Evolutionary conservation across 768 basidiomycete genomes (phyloP).

Genomic region (Pseudohyphozyma bogoriensis): DNA sequence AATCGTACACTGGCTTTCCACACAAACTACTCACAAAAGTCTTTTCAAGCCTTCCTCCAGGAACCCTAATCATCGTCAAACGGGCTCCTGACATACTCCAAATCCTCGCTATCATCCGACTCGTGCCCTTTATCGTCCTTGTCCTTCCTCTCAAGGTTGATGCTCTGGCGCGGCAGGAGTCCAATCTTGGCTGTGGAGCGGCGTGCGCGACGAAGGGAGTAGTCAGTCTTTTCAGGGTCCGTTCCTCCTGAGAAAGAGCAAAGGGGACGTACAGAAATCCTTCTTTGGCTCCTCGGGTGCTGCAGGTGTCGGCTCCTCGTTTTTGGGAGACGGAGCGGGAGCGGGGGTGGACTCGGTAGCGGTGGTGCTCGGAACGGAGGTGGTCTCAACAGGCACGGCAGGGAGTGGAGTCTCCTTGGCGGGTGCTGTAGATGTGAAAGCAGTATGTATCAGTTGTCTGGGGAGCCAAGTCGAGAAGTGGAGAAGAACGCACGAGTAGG

Average conservation of each 20-base stretch:
- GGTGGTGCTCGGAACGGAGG: neutral
- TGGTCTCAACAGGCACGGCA: neutral
- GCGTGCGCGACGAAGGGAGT: too few relatives aligned
- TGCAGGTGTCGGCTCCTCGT: conserved; percentile 1
- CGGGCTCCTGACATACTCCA: conserved; percentile 20
- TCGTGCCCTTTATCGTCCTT: conserved; percentile 9
- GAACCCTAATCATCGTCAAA: conserved; percentile 18
- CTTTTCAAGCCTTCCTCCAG: neutral
- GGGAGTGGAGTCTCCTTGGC: neutral
- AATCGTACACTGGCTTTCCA: too few relatives aligned
- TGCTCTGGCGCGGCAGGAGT: conserved; percentile 19
- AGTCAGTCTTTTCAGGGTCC: neutral
- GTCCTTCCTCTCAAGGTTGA: conserved; percentile 19
- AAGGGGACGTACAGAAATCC: neutral
- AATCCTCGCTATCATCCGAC: conserved; percentile 10
- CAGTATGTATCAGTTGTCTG: too few relatives aligned
- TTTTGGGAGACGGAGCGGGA: neutral
- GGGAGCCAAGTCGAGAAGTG: too few relatives aligned
- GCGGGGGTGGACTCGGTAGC: conserved; percentile 12
- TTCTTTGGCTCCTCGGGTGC: too few relatives aligned
- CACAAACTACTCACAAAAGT: too few relatives aligned
- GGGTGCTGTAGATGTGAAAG: too few relatives aligned
- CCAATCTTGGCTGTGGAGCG: conserved; percentile 12
- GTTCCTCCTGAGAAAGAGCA: neutral
- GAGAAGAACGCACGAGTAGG: too few relatives aligned